Evolutionary conservation across 257 asterid species (phyloP).

Genomic region (Euphrasia confusa): DNA sequence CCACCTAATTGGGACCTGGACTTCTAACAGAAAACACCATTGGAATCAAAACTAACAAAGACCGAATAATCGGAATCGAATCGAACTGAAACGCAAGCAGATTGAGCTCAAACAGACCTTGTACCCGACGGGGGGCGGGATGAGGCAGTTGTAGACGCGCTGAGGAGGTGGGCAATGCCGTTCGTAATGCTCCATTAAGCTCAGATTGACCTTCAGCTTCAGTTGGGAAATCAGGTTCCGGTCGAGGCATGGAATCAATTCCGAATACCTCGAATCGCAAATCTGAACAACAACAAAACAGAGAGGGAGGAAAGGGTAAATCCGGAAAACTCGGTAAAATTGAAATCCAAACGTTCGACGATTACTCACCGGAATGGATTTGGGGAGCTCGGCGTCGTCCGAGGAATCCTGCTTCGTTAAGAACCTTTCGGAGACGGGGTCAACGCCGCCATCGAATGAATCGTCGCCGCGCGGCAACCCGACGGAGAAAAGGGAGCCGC

Average conservation of each 20-base stretch:
- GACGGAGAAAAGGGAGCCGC: constrained; percentile 46
- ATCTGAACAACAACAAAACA: constrained; percentile 34
- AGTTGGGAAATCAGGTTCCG: constrained; percentile 59
- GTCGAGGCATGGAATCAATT: constrained; percentile 87
- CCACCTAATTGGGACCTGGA: constrained; percentile 95
- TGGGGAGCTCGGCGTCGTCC: constrained; percentile 54
- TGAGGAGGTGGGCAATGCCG: constrained; percentile 87
- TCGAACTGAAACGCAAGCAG: no score
- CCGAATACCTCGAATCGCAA: constrained; percentile 78
- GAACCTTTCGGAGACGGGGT: constrained; percentile 44
- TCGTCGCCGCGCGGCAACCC: constrained; percentile 58
- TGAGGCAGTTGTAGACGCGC: constrained; percentile 81
- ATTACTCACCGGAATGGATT: constrained; percentile 59
- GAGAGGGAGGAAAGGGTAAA: neutral
- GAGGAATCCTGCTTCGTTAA: constrained; percentile 33
- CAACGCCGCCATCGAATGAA: constrained; percentile 46
- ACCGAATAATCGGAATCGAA: neutral
- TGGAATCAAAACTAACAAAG: constrained; percentile 51
- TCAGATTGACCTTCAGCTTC: constrained; percentile 64
- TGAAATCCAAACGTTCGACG: neutral
- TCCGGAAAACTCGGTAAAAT: neutral
- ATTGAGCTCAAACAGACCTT: constrained; percentile 49
- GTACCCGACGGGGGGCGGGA: constrained; percentile 88
- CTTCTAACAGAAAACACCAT: constrained; percentile 54
- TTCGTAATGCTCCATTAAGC: constrained; percentile 96